Conservation (phyloP, 2,329 filamentous ascomycete species). For the Trichoderma atrobrunneum region DNA sequence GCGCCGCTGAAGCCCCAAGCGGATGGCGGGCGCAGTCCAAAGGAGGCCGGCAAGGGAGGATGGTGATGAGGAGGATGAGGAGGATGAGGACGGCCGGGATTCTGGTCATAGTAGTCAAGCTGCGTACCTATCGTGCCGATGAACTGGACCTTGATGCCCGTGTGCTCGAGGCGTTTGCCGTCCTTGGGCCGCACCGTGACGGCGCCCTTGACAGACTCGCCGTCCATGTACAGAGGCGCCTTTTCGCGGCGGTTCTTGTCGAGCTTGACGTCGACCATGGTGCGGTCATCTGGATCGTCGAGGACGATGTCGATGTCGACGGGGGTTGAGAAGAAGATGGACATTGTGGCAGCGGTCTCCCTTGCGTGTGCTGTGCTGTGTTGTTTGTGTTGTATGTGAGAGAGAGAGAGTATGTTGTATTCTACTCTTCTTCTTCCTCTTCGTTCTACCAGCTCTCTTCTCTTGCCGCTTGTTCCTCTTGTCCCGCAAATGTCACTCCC, state of each 20-base stretch:
- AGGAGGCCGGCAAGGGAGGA: neutral
- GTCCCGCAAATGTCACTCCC: neutral
- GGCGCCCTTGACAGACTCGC: conserved; percentile 94
- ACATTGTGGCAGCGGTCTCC: conserved; percentile 62
- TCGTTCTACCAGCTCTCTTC: neutral
- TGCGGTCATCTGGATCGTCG: conserved; percentile 88
- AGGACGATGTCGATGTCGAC: conserved; percentile 99
- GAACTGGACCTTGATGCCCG: conserved; percentile 99
- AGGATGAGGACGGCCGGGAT: neutral
- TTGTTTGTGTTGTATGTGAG: neutral
- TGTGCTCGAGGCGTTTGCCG: conserved; percentile 96
- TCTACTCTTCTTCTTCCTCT: neutral
- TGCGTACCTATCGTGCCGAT: conserved; percentile 88
- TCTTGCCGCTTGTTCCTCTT: neutral
- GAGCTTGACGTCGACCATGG: conserved; percentile 95
- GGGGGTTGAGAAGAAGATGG: conserved; percentile 96
- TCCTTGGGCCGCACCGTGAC: conserved; percentile 96
- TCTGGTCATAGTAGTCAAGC: conserved; percentile 11
- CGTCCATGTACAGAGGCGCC: conserved; percentile 94
- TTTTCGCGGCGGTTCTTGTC: conserved; percentile 98
- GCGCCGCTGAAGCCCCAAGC: conserved; percentile 16
- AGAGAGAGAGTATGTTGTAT: conserved; percentile 8
- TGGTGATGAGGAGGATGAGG: neutral
- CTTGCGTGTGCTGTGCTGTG: neutral
- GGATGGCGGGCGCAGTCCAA: conserved; percentile 19